phyloP scores from a whole-genome alignment of 1,139 yeast species.

The Candida smagusa region DNA sequence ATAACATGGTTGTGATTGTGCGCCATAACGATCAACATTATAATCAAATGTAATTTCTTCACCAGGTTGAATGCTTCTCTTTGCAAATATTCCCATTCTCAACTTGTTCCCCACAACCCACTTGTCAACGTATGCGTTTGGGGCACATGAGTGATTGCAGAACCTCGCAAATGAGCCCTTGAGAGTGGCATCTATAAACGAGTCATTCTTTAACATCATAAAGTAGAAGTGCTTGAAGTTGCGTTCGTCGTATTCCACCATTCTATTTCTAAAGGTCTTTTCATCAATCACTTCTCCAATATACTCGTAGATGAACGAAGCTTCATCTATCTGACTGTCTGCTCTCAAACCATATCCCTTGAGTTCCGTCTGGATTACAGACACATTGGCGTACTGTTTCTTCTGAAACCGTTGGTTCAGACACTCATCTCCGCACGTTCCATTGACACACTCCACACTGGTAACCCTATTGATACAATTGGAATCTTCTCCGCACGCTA shows the following conservation, averaged over 20 bases:
- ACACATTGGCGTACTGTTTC: conserved; percentile 65
- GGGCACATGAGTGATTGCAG: conserved; percentile 92
- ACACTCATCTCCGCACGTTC: conserved; percentile 70
- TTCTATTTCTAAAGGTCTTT: conserved; percentile 63
- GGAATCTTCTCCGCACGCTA: conserved; percentile 81
- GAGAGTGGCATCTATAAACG: conserved; percentile 90
- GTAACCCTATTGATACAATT: conserved; percentile 92
- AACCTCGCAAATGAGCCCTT: conserved; percentile 88
- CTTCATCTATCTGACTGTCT: conserved; percentile 51
- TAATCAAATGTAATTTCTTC: conserved; percentile 96
- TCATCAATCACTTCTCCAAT: conserved; percentile 92
- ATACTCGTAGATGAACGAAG: conserved; percentile 81
- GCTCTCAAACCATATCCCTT: conserved; percentile 93
- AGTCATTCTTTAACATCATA: conserved; percentile 94
- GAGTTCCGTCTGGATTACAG: conserved; percentile 73
- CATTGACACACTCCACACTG: conserved; percentile 84
- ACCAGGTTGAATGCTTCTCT: conserved; percentile 65
- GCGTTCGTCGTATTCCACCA: conserved; percentile 66
- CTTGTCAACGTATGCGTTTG: conserved; percentile 92
- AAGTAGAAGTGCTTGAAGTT: conserved; percentile 88
- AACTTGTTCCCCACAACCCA: conserved; percentile 94
- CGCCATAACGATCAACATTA: conserved; percentile 95
- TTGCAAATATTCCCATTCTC: conserved; percentile 93
- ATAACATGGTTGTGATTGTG: conserved; percentile 89
- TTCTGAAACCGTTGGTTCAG: conserved; percentile 85